A percentile compares a stretch with the other conserved stretches of the same genome.
Conservation (phyloP, 371 early-diverging fungal genomes). For the Lichtheimia ramosa region DNA sequence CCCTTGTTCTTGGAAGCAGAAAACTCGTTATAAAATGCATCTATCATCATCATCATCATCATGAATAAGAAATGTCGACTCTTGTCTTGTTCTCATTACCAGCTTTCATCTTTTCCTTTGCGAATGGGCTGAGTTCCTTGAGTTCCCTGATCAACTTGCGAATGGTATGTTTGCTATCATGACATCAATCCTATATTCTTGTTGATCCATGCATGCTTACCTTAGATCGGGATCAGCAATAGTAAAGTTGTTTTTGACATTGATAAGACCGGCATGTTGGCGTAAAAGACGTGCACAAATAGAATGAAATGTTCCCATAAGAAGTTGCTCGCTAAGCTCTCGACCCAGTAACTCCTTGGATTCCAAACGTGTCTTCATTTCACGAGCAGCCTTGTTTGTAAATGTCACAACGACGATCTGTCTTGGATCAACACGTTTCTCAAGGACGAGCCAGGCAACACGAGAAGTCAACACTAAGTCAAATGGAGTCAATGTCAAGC, state of each 20-base stretch:
- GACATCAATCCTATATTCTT: background rate
- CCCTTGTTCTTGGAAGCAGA: slow-evolving; percentile 33
- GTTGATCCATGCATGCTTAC: background rate
- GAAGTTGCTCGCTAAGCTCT: slow-evolving; percentile 21
- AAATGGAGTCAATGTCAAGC: background rate
- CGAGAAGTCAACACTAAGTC: slow-evolving; percentile 41
- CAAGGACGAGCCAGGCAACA: slow-evolving; percentile 40
- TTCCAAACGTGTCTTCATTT: slow-evolving; percentile 50
- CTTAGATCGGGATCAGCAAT: slow-evolving; percentile 43
- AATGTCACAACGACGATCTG: slow-evolving; percentile 62
- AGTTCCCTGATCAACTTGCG: slow-evolving; percentile 9
- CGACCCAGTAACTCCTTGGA: slow-evolving; percentile 22
- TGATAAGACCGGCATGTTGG: slow-evolving; percentile 23
- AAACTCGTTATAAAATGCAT: slow-evolving; percentile 24
- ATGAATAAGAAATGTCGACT: background rate
- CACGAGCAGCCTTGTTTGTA: slow-evolving; percentile 67
- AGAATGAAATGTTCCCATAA: slow-evolving; percentile 62
- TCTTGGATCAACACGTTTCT: slow-evolving; percentile 32
- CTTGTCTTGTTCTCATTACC: background rate
- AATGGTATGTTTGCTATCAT: slow-evolving; percentile 1
- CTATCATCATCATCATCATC: background rate
- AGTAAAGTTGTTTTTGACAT: slow-evolving; percentile 36
- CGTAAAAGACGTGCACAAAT: slow-evolving; percentile 49
- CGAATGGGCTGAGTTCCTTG: background rate
- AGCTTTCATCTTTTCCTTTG: background rate